These are phyloP conservation scores for Casaregolazyma lundiana DNA, from an alignment of 1,139 yeast genomes.

Conservation along the genomic window DNA sequence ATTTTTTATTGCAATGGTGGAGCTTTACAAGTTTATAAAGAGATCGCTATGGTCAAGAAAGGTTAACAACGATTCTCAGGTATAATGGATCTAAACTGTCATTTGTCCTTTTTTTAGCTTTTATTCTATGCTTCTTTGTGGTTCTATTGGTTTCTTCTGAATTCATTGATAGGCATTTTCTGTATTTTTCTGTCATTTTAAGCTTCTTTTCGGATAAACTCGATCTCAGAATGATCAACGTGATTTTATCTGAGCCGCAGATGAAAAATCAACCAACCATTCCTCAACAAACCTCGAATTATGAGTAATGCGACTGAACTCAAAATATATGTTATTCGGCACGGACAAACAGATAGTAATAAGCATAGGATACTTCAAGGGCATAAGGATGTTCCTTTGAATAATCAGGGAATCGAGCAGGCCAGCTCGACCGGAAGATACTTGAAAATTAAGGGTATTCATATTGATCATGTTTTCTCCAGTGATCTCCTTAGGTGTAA, in stretches of 20 bases:
- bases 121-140: background rate
- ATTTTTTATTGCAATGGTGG: conserved; percentile 58
- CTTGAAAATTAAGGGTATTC: conserved; percentile 14
- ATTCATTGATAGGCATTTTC: background rate
- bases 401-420: conserved; percentile 24
- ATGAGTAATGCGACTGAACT: conserved; percentile 25
- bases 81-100: background rate
- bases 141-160: too few species aligned
- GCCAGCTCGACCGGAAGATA: conserved; percentile 25
- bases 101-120: background rate
- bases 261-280: background rate
- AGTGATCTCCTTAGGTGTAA: conserved; percentile 32
- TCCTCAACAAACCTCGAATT: background rate
- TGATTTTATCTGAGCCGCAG: background rate
- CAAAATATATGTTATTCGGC: conserved; percentile 63
- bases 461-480: conserved; percentile 29
- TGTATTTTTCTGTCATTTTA: background rate
- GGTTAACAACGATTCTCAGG: background rate
- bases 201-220: background rate
- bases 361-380: conserved; percentile 67
- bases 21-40: conserved; percentile 63
- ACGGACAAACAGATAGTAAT: conserved; percentile 78
- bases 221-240: too few species aligned
- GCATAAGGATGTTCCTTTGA: conserved; percentile 40
- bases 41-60: conserved; percentile 42